Percentiles rank a stretch among this genome's conserved stretches.
phyloP scores from a whole-genome alignment of 768 basidiomycete genomes.

The Melanogaster broomeanus region DNA sequence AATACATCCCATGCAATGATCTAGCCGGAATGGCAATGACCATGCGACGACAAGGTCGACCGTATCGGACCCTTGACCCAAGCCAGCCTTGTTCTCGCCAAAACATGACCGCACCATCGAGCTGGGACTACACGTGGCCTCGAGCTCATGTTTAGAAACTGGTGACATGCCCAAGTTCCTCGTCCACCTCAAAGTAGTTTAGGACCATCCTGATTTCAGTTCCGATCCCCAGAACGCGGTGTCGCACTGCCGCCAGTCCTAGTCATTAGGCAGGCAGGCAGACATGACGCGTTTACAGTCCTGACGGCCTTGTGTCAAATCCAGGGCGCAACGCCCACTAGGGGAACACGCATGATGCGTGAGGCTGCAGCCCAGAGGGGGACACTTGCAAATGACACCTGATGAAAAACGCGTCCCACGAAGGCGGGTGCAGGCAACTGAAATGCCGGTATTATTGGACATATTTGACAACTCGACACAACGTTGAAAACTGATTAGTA shows the following conservation, averaged over 20 bases:
- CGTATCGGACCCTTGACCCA: slow-evolving; percentile 23
- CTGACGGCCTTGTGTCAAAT: not conserved
- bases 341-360: slow-evolving; percentile 24
- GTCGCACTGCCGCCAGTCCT: not conserved
- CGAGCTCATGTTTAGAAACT: not conserved
- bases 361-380: slow-evolving; percentile 14
- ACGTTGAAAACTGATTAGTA: not conserved
- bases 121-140: not conserved
- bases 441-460: not conserved
- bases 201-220: not conserved
- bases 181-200: not conserved
- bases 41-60: too few species aligned
- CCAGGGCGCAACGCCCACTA: too few species aligned
- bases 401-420: not conserved
- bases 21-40: too few species aligned
- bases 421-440: not conserved
- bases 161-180: not conserved
- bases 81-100: slow-evolving; percentile 7
- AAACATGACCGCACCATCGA: not conserved
- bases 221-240: not conserved
- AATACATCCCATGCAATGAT: slow-evolving; percentile 10
- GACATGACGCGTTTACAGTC: not conserved
- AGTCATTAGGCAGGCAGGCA: not conserved
- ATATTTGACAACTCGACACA: not conserved
- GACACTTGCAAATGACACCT: not conserved